A percentile compares a stretch with the other conserved stretches of the same genome.
phyloP scores from a whole-genome alignment of 371 early-diverging fungal species.

The Blastocladiella emersonii region DNA sequence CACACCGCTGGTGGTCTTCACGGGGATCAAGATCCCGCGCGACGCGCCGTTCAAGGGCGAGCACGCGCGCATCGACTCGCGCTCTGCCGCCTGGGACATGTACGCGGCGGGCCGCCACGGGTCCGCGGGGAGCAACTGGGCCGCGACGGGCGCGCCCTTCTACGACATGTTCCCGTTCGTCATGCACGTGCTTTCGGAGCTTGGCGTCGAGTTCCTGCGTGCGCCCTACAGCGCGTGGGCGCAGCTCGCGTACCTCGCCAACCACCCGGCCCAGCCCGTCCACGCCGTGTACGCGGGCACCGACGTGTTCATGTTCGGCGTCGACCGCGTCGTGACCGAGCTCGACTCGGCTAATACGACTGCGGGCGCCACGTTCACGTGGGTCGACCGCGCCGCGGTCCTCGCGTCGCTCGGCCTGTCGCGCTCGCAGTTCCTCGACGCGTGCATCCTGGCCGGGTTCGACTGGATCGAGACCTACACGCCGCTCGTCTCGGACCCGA shows the following conservation, averaged over 20 bases:
- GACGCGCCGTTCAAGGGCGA: slow-evolving; percentile 52
- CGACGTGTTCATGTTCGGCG: slow-evolving; percentile 54
- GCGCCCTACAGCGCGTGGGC: slow-evolving; percentile 72
- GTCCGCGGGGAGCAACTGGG: slow-evolving; percentile 43
- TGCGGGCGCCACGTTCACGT: slow-evolving; percentile 45
- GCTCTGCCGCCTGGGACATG: slow-evolving; percentile 56
- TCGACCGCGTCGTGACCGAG: slow-evolving; percentile 54
- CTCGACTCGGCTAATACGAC: slow-evolving; percentile 24
- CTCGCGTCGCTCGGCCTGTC: slow-evolving; percentile 45
- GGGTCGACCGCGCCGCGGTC: slow-evolving; percentile 48
- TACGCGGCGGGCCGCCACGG: slow-evolving; percentile 48
- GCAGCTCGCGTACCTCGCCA: slow-evolving; percentile 64
- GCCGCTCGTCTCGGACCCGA: slow-evolving; percentile 23
- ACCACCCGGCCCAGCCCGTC: slow-evolving; percentile 49
- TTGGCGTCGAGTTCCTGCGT: slow-evolving; percentile 55
- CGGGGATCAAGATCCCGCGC: slow-evolving; percentile 56
- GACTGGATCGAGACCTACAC: slow-evolving; percentile 62
- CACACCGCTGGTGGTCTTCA: slow-evolving; percentile 63
- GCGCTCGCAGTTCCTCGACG: slow-evolving; percentile 63
- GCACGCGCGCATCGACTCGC: slow-evolving; percentile 42
- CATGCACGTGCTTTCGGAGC: slow-evolving; percentile 48
- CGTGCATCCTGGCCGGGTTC: slow-evolving; percentile 66
- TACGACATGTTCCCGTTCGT: slow-evolving; percentile 32
- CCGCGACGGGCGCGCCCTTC: slow-evolving; percentile 20
- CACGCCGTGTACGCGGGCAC: slow-evolving; percentile 56